These are phyloP conservation scores for Whalleya microplaca DNA, from an alignment of 2,329 filamentous ascomycete genomes.

Conservation along the genomic window DNA sequence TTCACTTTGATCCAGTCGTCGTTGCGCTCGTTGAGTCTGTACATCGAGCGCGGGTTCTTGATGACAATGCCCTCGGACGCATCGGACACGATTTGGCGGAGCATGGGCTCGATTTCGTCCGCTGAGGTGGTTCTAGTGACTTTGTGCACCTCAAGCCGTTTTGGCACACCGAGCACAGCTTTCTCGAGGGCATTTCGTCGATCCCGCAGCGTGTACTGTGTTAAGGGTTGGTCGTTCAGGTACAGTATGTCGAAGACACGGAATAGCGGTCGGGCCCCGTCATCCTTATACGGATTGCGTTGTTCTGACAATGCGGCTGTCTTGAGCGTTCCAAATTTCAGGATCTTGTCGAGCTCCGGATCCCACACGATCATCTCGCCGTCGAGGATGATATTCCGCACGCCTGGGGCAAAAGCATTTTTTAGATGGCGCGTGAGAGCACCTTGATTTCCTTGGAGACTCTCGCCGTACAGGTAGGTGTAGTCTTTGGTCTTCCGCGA, in stretches of 20 bases:
- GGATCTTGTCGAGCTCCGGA: conserved; percentile 78
- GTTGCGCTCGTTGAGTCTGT: conserved; percentile 85
- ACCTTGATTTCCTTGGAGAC: conserved; percentile 73
- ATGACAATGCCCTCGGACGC: conserved; percentile 88
- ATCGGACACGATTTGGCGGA: conserved; percentile 83
- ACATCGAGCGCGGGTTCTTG: conserved; percentile 89
- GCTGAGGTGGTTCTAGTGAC: conserved; percentile 68
- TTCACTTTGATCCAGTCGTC: conserved; percentile 99
- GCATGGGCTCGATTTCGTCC: conserved; percentile 75
- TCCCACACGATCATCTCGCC: conserved; percentile 99
- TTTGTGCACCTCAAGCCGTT: conserved; percentile 81
- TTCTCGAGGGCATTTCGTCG: conserved; percentile 74
- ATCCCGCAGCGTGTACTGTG: conserved; percentile 80
- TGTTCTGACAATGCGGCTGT: conserved; percentile 83
- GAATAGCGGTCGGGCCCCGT: conserved; percentile 75
- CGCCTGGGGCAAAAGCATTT: conserved; percentile 74
- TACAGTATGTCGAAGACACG: conserved; percentile 91
- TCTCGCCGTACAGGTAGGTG: conserved; percentile 86
- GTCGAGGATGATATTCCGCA: conserved; percentile 87
- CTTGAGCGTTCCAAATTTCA: conserved; percentile 91
- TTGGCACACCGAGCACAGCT: conserved; percentile 70
- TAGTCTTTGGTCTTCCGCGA: conserved; percentile 97
- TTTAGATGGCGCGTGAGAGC: conserved; percentile 80
- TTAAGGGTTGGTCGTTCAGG: conserved; percentile 79
- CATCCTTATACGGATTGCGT: conserved; percentile 67